Percentiles rank a stretch among this genome's conserved stretches.
Evolutionary conservation across 176 grass and related monocot species (phyloP).

Genomic region (Tuctoria greenei): DNA sequence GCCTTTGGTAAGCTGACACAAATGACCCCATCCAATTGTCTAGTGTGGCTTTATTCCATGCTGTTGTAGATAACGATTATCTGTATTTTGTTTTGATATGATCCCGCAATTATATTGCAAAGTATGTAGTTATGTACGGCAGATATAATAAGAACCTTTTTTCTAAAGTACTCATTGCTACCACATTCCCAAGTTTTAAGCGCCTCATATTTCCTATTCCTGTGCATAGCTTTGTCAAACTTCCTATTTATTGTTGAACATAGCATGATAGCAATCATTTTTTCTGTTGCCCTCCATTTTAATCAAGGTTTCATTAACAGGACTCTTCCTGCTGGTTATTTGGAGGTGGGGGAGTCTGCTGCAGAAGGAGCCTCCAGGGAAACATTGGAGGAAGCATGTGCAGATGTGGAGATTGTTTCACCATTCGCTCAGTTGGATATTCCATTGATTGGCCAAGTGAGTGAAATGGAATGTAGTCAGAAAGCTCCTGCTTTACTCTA

Average conservation of each 20-base stretch:
- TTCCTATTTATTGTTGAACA: background rate
- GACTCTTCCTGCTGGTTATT: slow-evolving; percentile 98
- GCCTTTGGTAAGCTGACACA: slow-evolving; percentile 69
- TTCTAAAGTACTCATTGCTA: background rate
- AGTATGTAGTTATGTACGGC: slow-evolving; percentile 1
- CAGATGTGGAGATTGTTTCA: slow-evolving; percentile 93
- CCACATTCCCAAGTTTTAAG: slow-evolving; percentile 2
- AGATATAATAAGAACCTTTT: background rate
- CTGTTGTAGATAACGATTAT: background rate
- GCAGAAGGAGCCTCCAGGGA: slow-evolving; percentile 87
- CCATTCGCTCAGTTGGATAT: slow-evolving; percentile 99
- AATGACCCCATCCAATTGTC: background rate
- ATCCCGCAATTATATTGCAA: background rate
- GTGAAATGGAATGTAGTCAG: slow-evolving; percentile 34
- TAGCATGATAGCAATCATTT: background rate
- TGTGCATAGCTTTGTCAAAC: background rate
- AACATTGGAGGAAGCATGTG: slow-evolving; percentile 98
- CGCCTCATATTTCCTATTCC: background rate
- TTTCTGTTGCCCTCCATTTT: slow-evolving; percentile 1
- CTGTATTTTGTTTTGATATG: background rate
- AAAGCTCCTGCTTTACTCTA: slow-evolving; percentile 3
- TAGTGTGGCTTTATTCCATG: background rate
- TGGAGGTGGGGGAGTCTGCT: slow-evolving; percentile 88
- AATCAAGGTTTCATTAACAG: slow-evolving; percentile 44
- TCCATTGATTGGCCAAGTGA: slow-evolving; percentile 96